Evolutionary conservation across 176 grass and related monocot genomes (phyloP).

Genomic region (Poa annua): DNA sequence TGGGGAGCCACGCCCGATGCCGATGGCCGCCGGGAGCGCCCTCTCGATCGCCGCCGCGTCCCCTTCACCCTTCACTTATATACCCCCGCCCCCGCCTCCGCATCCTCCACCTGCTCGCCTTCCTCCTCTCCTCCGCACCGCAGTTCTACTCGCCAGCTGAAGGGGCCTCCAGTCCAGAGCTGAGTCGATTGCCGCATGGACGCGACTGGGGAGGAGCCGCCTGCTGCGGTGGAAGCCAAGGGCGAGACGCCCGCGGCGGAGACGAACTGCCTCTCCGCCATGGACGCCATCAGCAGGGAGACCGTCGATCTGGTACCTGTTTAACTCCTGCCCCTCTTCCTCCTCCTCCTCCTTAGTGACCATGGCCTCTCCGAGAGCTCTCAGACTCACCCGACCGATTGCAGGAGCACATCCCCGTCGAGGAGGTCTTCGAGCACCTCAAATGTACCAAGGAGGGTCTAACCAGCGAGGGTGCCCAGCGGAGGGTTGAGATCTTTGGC

Average conservation of each 20-base stretch:
- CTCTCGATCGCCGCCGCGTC: constrained; percentile 31
- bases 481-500: constrained; percentile 53
- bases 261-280: constrained; percentile 16
- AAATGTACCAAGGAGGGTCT: constrained; percentile 65
- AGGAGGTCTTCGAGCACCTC: constrained; percentile 63
- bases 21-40: constrained; percentile 39
- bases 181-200: neutral
- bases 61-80: constrained; percentile 37
- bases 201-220: neutral
- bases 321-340: neutral
- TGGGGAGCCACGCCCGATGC: constrained; percentile 26
- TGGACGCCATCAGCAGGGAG: constrained; percentile 62
- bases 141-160: neutral
- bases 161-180: neutral
- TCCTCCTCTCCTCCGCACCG: neutral
- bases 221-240: neutral
- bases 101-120: neutral
- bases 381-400: neutral
- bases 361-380: neutral
- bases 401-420: constrained; percentile 65
- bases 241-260: neutral
- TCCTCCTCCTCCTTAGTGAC: neutral
- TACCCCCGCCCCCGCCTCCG: constrained; percentile 9
- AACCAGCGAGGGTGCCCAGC: constrained; percentile 42
- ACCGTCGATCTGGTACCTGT: constrained; percentile 58